Conservation (phyloP, 371 early-diverging fungal genomes). For the Hamiltosporidium tvaerminnensis region DNA sequence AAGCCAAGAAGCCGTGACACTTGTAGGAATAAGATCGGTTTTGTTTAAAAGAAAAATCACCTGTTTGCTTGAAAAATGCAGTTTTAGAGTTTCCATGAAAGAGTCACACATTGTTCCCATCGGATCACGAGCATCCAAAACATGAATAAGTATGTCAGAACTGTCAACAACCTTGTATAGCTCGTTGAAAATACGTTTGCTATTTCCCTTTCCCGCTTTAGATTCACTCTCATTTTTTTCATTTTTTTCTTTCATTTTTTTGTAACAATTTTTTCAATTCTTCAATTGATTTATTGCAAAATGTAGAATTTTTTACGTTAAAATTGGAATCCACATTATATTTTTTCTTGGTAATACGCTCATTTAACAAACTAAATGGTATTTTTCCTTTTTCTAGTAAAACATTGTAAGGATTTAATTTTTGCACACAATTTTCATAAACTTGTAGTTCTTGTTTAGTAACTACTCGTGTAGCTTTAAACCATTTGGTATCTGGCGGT, state of each 20-base stretch:
- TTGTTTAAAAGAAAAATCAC: conserved; percentile 95
- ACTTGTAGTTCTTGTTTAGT: conserved; percentile 67
- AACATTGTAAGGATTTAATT: conserved; percentile 74
- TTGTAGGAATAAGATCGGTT: conserved; percentile 92
- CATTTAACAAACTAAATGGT: conserved; percentile 70
- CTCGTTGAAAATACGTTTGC: conserved; percentile 94
- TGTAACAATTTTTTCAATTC: conserved; percentile 63
- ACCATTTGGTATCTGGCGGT: conserved; percentile 85
- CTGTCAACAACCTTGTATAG: conserved; percentile 96
- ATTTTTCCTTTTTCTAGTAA: conserved; percentile 79
- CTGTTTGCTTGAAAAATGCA: conserved; percentile 66
- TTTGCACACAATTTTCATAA: conserved; percentile 56
- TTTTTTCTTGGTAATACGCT: conserved; percentile 61
- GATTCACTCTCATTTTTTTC: conserved; percentile 54
- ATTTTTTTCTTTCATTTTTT: conserved; percentile 37
- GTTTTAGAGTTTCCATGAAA: conserved; percentile 69
- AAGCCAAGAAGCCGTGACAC: conserved; percentile 92
- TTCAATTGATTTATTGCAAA: conserved; percentile 69
- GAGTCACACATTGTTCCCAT: conserved; percentile 77
- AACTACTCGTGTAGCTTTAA: conserved; percentile 66
- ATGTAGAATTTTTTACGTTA: conserved; percentile 69
- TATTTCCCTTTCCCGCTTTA: conserved; percentile 73
- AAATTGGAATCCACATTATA: conserved; percentile 56
- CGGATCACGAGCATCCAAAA: conserved; percentile 93
- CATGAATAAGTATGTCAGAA: conserved; percentile 88